Conservation (phyloP, 768 basidiomycete species). For the Suillus lakei region DNA sequence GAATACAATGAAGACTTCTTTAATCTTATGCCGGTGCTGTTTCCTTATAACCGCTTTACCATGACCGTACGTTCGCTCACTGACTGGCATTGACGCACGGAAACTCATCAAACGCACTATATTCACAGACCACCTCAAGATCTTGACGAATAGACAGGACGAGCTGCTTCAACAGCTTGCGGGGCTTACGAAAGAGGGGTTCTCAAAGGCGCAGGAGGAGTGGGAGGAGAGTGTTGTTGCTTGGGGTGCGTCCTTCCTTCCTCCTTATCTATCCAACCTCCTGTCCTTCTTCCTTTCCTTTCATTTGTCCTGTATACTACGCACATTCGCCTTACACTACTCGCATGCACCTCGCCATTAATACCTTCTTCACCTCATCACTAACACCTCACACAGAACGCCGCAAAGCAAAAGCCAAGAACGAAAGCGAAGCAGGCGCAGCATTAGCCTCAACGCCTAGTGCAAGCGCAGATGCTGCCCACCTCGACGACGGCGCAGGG, state of each 20-base stretch:
- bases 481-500: conserved; percentile 34
- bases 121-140: conserved; percentile 70
- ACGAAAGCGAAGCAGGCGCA: conserved; percentile 36
- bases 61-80: conserved; percentile 66
- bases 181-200: conserved; percentile 64
- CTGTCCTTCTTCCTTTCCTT: too few relatives aligned
- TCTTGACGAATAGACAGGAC: conserved; percentile 72
- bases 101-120: conserved; percentile 85
- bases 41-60: conserved; percentile 95
- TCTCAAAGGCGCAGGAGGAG: conserved; percentile 72
- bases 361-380: background rate
- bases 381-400: conserved; percentile 39
- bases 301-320: too few relatives aligned
- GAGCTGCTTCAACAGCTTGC: conserved; percentile 67
- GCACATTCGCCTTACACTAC: background rate
- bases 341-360: too few relatives aligned
- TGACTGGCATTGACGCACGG: background rate
- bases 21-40: conserved; percentile 81
- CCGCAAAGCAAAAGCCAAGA: conserved; percentile 60
- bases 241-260: conserved; percentile 59
- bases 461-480: conserved; percentile 20
- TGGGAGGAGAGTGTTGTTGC: conserved; percentile 70
- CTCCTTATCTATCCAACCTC: background rate
- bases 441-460: conserved; percentile 32
- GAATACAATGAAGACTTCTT: conserved; percentile 95